phyloP scores from a whole-genome alignment of 106 monocot genomes.

The Hemerocallis citrina region DNA sequence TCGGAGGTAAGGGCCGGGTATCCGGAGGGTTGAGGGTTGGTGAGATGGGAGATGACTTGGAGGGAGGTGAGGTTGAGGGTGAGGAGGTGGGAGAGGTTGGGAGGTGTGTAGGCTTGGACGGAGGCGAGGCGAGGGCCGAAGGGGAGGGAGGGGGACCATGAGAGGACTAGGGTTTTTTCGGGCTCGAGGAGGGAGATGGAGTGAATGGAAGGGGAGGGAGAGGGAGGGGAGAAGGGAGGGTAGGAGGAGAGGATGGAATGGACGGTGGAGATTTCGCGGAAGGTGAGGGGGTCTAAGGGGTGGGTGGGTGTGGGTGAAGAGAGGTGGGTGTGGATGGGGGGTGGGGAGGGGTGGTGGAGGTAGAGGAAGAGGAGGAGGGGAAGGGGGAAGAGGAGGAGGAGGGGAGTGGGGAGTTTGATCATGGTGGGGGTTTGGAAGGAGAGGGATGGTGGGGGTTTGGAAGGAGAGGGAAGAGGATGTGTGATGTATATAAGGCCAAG shows the following conservation, averaged over 20 bases:
- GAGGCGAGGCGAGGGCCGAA: constrained; percentile 45
- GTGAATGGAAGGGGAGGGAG: constrained; percentile 43
- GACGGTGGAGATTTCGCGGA: constrained; percentile 41
- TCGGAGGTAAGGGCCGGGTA: constrained; percentile 57
- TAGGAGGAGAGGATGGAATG: constrained; percentile 30
- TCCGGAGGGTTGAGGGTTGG: constrained; percentile 22
- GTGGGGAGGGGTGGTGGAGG: neutral
- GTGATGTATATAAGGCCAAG: too few relatives aligned
- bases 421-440: too few relatives aligned
- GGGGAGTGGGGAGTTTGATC: too few relatives aligned
- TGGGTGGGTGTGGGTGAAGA: constrained; percentile 26
- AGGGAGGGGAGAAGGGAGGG: too few relatives aligned
- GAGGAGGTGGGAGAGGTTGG: constrained; percentile 17
- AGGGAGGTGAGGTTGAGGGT: constrained; percentile 23
- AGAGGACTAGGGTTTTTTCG: constrained; percentile 28
- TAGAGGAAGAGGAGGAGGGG: constrained; percentile 8
- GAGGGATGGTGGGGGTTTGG: too few relatives aligned
- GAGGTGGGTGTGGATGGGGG: too few relatives aligned
- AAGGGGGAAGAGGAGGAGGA: constrained; percentile 27
- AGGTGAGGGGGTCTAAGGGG: constrained; percentile 77
- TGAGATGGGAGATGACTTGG: constrained; percentile 8
- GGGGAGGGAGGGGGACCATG: constrained; percentile 21
- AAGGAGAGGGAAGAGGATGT: too few relatives aligned
- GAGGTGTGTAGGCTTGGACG: constrained; percentile 31
- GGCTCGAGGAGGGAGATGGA: constrained; percentile 61